Base-by-base conservation (phyloP, 2,329 filamentous ascomycete species). In the Phaeosphaeria sp. region DNA sequence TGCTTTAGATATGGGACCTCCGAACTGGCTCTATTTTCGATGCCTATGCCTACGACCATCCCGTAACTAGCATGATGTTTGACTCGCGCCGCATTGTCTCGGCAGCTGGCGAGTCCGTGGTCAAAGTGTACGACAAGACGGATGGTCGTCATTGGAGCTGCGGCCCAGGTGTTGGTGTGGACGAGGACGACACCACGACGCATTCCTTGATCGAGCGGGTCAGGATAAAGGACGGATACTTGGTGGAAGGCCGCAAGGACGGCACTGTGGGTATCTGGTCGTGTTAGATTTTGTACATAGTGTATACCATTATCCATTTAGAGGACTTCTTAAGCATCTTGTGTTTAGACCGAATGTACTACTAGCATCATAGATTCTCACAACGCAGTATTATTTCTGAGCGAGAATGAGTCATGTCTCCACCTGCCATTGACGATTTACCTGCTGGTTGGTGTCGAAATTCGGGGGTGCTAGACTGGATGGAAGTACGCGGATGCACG, bases 101-200 rank as follows among this genome's bases (percentile, higher is more conserved):
- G 52, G 94, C 95, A 2, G 93, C 93, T 0, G 91, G 93, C 43
- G 95, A 98, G 77, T 89, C 93, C 71, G 92, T 98, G 22, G 93
- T 95, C 68, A 99, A 99, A 80, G 90, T 99, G 58, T 99, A 98
- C 80, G 95, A 99, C 81, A 98, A 98, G 84, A 89, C 92, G 2
- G 95, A 99, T 74, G 93, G 93, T 42, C 84, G 92, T 60, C 95
- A 98, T 78, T 99, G 95, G 95, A 92, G 97, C 77, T 97, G 93
- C 78, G 95, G 95, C 52, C 89, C 92, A 2, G 94, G 93, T 36
- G 87, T 90, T 48, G 84, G 83, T 2, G 76, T 79, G 11, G 89
- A 89, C 58, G 86, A 88, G 20, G 88, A 90, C 52, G 85, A 87
- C 55, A 87, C 85, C 13, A 88, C 86, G 66, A 85, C 57, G 21